Base-by-base conservation (phyloP, 441 rosid species). In the Croton setiger region DNA sequence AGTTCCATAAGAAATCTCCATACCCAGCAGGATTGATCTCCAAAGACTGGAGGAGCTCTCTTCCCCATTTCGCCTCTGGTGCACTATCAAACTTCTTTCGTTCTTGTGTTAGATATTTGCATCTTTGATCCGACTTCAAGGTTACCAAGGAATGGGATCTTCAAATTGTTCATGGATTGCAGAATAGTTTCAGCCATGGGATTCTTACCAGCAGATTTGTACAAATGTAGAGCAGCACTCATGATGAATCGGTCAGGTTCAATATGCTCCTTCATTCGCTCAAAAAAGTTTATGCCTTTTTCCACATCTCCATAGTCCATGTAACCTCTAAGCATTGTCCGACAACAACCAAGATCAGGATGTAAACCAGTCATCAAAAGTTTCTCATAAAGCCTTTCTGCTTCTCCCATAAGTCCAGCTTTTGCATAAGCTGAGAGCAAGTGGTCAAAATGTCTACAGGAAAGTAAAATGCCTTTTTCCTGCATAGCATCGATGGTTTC, bases 261-360 rank as follows among this genome's bases (percentile, higher is more conserved):
- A 18, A 72, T 76, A 60, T 70, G 63, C 66, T 72, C 84, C 54
- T 48, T 76, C 15, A 88, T 79, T 81, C 72, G 79, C 72, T 89
- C 84, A 70, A 79, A 89, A 77, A 83, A 81, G 44, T 74, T 53
- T 27, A 88, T 75, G 10, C 91, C 96, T 71, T 83, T 83, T 75
- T 79, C 83, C 11, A 79, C 84, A 17, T 67, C 63, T 77, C 89
- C 90, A 63, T 69, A 75, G 63, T 80, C 85, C 82, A 87, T 39
- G 80, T 86, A 89, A 47, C 92, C 91, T 79, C 86, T 85, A 15
- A 87, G 76, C 84, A 89, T 83, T 44, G 78, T 75, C 44, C 83
- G 82, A 41, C 48, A 76, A 76, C 90, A 88, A 35, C 83, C 74
- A 67, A 77, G 72, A 67, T 87, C 88, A 56, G 90, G 90, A 78